Evolutionary conservation across 1,284 basidiomycete genomes (phyloP), one percentile per base, ranked within the genome.

Genomic region (Neolentinus lepideus): DNA sequence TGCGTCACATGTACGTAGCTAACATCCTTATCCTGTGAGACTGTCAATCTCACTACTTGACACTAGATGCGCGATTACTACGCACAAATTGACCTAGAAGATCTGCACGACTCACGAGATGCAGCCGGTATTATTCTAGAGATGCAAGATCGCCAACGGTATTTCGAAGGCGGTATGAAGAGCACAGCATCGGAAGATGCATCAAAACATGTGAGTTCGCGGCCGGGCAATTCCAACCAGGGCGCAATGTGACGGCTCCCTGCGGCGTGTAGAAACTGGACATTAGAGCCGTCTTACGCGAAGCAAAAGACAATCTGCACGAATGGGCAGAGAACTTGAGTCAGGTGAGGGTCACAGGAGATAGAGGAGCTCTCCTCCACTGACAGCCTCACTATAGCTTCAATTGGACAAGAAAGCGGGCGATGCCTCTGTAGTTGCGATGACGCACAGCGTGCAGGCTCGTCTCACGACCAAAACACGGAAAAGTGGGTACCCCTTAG

Each of bases 31-130:
- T 29, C 12, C 51, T 22, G 1, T 50, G 19, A 48, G 31, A 6
- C 19, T 24, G 10, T 10, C 43, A 21, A 47, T 54, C 54, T 26
- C 46, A 43, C 38, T 8, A 56, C 33, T 51, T 43, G 55, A 26
- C 35, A n/a, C 53, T 31, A 62, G 66, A 63, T 57, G 52, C 60
- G 80, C 74, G 72, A 73, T 46, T 72, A 74, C 47, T 88, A 89
- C 58, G 71, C 79, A 10, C 85, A 92, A 64, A 89, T 98, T 57
- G 90, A 94, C 58, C 76, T 96, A 19, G 88, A 92, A 54, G 96
- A 98, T 66, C 75, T 99, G 26, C 85, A 84, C 62, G 85, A 88
- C 52, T 77, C 82, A 3, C 78, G 84, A 54, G 66, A 75, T 1
- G 78, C 83, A 0, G 67, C 75, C 8, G 91, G 90, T 1, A 90